Conservation (phyloP, 345 rosid species). For the Rhizophora mangle region DNA sequence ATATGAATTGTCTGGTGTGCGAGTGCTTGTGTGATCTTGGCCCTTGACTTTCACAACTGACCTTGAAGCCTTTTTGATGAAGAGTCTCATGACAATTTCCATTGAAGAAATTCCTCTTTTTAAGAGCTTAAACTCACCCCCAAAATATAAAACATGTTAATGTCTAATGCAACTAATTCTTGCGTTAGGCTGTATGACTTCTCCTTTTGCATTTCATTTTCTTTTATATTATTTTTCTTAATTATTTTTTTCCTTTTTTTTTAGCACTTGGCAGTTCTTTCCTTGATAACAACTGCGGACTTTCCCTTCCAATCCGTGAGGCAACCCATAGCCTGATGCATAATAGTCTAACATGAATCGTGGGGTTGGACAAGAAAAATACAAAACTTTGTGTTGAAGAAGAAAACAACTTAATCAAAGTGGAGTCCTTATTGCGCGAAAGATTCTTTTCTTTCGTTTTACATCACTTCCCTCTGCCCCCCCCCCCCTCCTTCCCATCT, state of each 20-base stretch:
- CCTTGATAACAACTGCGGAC: background rate
- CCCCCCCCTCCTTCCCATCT: background rate
- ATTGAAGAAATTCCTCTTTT: constrained; percentile 10
- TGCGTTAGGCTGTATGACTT: constrained; percentile 6
- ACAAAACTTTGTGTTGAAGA: constrained; percentile 15
- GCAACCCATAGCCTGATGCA: constrained; percentile 14
- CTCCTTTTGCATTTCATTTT: background rate
- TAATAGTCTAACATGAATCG: constrained; percentile 12
- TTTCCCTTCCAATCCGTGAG: background rate
- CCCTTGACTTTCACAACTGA: constrained; percentile 17
- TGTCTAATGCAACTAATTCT: constrained; percentile 28
- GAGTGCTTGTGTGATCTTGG: constrained; percentile 2
- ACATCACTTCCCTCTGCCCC: background rate
- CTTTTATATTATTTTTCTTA: background rate
- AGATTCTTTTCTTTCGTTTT: constrained; percentile 20
- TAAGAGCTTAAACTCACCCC: background rate
- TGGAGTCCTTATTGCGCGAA: constrained; percentile 23
- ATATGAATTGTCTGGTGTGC: constrained; percentile 9
- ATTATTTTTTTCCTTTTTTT: background rate
- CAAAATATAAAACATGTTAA: constrained; percentile 12
- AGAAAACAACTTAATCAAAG: constrained; percentile 28
- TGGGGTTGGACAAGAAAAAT: constrained; percentile 10
- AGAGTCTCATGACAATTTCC: constrained; percentile 12
- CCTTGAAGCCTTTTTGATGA: constrained; percentile 20
- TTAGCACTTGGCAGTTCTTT: background rate